Conservation (phyloP, 2,329 filamentous ascomycete genomes). For the Nemania abortiva region DNA sequence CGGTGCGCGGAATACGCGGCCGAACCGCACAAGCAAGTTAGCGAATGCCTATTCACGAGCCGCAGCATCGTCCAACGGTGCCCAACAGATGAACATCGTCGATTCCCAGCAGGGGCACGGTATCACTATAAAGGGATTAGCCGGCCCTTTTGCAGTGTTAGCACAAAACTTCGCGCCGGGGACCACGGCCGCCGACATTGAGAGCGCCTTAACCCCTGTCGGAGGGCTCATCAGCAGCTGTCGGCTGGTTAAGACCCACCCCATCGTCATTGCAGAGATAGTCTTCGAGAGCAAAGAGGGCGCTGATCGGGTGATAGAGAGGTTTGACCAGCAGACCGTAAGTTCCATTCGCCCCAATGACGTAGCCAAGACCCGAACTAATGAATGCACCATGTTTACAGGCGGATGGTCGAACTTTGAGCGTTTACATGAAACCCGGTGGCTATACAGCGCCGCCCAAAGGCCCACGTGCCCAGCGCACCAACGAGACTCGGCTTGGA, state of each 20-base stretch:
- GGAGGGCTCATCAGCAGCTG: constrained; percentile 77
- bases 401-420: constrained; percentile 80
- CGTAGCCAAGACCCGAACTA: constrained; percentile 21
- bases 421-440: constrained; percentile 76
- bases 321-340: constrained; percentile 83
- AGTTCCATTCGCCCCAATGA: constrained; percentile 46
- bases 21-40: constrained; percentile 56
- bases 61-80: constrained; percentile 52
- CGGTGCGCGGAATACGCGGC: constrained; percentile 37
- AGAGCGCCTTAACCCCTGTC: constrained; percentile 82
- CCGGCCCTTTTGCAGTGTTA: constrained; percentile 77
- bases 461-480: constrained; percentile 52
- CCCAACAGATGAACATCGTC: constrained; percentile 54
- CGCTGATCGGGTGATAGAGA: constrained; percentile 79
- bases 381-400: constrained; percentile 45
- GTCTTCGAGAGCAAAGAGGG: constrained; percentile 78
- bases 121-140: constrained; percentile 79
- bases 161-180: constrained; percentile 86
- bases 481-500: constrained; percentile 48
- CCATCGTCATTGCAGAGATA: constrained; percentile 83
- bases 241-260: constrained; percentile 73
- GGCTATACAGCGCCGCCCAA: constrained; percentile 50
- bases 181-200: constrained; percentile 84
- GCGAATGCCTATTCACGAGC: constrained; percentile 60
- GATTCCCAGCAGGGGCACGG: constrained; percentile 55